Conservation (phyloP, 306 rosid species). For the Cicer bijugum region DNA sequence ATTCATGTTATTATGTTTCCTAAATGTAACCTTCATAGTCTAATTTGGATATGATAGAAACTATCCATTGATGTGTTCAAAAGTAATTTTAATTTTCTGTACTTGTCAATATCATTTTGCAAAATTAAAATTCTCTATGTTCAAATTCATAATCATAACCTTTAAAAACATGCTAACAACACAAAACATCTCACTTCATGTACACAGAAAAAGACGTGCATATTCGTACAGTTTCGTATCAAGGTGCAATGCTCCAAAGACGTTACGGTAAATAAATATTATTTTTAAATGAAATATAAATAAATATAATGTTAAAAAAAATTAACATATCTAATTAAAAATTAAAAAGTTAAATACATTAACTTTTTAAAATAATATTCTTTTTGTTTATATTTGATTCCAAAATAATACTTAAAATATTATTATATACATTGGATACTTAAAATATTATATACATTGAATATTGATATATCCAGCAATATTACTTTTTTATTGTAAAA, state of each 20-base stretch:
- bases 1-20: too few species aligned
- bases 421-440: background rate
- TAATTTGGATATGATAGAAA: too few species aligned
- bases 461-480: slow-evolving; percentile 34
- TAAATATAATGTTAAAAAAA: too few species aligned
- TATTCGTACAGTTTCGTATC: slow-evolving; percentile 73
- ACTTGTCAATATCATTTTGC: background rate
- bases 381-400: too few species aligned
- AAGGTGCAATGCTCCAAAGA: slow-evolving; percentile 42
- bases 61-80: too few species aligned
- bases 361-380: too few species aligned
- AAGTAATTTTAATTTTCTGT: too few species aligned
- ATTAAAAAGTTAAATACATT: too few species aligned
- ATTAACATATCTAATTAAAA: too few species aligned
- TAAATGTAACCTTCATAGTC: too few species aligned
- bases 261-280: slow-evolving; percentile 5
- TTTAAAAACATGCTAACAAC: background rate
- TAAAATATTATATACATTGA: slow-evolving; percentile 38
- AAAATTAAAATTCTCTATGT: background rate
- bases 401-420: too few species aligned
- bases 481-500: slow-evolving; percentile 28
- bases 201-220: slow-evolving; percentile 39
- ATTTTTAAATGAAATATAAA: too few species aligned
- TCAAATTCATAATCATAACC: background rate
- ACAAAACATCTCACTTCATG: background rate